A percentile compares a stretch with the other conserved stretches of the same genome.
phyloP scores from a whole-genome alignment of 2,329 filamentous ascomycete species.

The Penicillium sp. region DNA sequence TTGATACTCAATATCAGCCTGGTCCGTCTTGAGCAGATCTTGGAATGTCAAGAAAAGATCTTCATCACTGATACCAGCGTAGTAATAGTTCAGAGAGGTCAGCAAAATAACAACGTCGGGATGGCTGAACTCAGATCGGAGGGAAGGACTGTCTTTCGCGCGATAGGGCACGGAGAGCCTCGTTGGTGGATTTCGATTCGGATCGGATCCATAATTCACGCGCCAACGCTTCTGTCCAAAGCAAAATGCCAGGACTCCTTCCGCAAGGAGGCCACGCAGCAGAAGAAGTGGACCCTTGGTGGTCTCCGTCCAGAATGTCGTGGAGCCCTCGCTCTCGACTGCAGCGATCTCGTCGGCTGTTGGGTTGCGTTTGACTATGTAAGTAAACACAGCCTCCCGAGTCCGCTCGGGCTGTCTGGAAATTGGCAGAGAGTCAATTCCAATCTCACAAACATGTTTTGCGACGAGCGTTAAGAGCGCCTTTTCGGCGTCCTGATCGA shows the following conservation, averaged over 20 bases:
- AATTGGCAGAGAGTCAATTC: too few relatives aligned
- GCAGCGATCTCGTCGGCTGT: too few relatives aligned
- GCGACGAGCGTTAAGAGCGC: too few relatives aligned
- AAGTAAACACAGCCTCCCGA: too few relatives aligned
- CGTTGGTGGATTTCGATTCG: slow-evolving; percentile 49
- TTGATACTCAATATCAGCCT: too few relatives aligned
- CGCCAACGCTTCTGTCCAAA: slow-evolving; percentile 65
- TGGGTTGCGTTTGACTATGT: too few relatives aligned
- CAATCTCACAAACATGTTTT: too few relatives aligned
- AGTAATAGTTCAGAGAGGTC: slow-evolving; percentile 62
- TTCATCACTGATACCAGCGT: slow-evolving; percentile 56
- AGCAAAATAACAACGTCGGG: slow-evolving; percentile 62
- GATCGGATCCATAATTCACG: slow-evolving; percentile 66
- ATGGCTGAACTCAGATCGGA: slow-evolving; percentile 65
- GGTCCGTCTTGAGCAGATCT: slow-evolving; percentile 41
- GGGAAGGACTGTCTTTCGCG: slow-evolving; percentile 65
- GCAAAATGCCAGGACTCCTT: slow-evolving; percentile 58
- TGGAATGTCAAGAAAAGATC: slow-evolving; percentile 56
- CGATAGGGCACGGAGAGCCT: slow-evolving; percentile 48
- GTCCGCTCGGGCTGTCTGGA: too few relatives aligned
- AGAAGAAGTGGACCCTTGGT: slow-evolving; percentile 33
- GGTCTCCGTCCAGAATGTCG: slow-evolving; percentile 43
- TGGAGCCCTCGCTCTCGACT: too few relatives aligned
- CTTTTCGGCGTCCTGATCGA: too few relatives aligned
- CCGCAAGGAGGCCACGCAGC: slow-evolving; percentile 56